Base-by-base conservation (phyloP, 495 filamentous ascomycete species). In the Aspergillus bridgeri region DNA sequence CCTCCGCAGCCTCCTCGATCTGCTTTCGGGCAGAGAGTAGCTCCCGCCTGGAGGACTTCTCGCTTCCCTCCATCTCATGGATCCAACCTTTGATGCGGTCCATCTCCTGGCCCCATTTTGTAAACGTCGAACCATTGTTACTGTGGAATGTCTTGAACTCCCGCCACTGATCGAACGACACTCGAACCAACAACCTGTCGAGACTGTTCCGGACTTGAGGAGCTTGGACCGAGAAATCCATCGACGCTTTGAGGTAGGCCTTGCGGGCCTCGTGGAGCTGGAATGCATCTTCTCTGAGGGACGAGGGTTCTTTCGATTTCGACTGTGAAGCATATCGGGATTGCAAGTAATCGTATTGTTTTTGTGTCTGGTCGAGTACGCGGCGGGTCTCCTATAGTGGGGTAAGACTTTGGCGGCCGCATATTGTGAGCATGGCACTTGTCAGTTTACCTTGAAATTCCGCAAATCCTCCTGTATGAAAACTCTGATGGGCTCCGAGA, bases 231-330 rank as follows among this genome's bases (percentile, higher is more conserved):
- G 90, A 94, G 62, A 92, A 98, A 69, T 98, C 94, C 83, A 98
- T 84, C 7, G 90, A 91, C 0, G 92, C 88, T 72, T 89, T 93
- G 21, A 97, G 79, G 65, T 98, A 98, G 18, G 86, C 84, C 70
- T 92, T 93, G 49, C 93, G 85, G 17, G 92, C 89, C 79, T 98
- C 95, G 61, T 96, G 94, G 38, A 98, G 85, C 69, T 94, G 87
- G 65, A 98, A 98, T 0, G 95, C 93, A 72, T 98, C 94, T 70
- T 98, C 94, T 48, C 95, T 79, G 52, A 98, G 76, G 0, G 90
- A 81, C 13, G 91, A 96, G 6, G 92, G 83, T 69, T 98, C 94
- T 72, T 97, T 98, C 3, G 90, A 88, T 73, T 96, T 98, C 27
- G 86, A 87, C 72, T 96, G 93, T 5, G 79, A 76, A 4, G 88